Base-by-base conservation (phyloP, 345 rosid species). In the Bretschneidera sinensis region DNA sequence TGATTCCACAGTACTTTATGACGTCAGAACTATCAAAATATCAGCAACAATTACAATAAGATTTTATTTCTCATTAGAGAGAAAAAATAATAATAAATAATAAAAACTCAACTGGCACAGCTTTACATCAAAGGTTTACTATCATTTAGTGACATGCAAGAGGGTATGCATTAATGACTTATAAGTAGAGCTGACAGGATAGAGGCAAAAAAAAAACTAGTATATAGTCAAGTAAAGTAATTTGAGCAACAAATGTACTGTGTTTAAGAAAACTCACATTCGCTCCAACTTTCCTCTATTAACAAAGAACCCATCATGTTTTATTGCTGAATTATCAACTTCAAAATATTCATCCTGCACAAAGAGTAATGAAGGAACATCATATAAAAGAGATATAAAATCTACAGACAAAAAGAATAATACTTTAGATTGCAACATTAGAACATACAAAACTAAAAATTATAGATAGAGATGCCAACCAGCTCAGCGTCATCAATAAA, bases 311-410 rank as follows among this genome's bases (percentile, higher is more conserved):
- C 98, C 97, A 68, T 81, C 87, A 60, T 92, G 92, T 71, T 89
- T 89, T 67, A 87, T 73, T 55, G 83, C 85, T 52, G 98, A 81
- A 83, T 87, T 81, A 79, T 92, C 98, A 72, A 92, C 97, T 76
- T 89, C 91, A 74, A 92, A 92, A 79, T 92, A 92, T 69, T 89
- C 97, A 82, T 92, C 98, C 98, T 92, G 88, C 83, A 78, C 17
- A 50, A 49, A 21, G 57, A 53, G 22, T 25, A 51, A 49, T 5
- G 17, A 54, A 62, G 20, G 33, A 60, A 61, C 55, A 65, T 34
- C 20, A 52, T 17, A 51, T 24, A 34, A 20, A 60, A n/a, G n/a
- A n/a, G n/a, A n/a, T n/a, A n/a, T 7, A 53, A n/a, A n/a, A 48
- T 5, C 11, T 20, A 16, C 43, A 20, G 18, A 20, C 34, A 43